Conservation (phyloP, 805 yeast genomes). For the Priceomyces carsonii region DNA sequence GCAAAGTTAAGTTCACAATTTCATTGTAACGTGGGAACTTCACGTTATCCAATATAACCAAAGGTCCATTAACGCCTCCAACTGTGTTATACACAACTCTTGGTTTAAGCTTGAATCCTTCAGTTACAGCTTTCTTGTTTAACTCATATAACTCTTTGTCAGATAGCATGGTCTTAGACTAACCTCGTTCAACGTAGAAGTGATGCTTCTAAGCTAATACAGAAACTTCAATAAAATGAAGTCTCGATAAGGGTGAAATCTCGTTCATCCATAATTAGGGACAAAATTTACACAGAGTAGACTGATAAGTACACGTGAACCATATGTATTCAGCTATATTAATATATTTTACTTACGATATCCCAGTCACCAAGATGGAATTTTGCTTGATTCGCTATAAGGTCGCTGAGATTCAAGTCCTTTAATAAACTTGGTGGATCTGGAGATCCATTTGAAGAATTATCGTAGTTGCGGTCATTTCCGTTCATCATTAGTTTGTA, state of each 20-base stretch:
- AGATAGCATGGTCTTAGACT: conserved; percentile 30
- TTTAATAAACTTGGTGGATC: conserved; percentile 14
- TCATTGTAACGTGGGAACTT: conserved; percentile 78
- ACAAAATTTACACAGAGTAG: conserved; percentile 6
- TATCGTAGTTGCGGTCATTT: conserved; percentile 6
- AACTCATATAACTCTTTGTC: conserved; percentile 59
- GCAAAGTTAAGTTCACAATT: conserved; percentile 93
- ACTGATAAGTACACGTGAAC: conserved; percentile 8
- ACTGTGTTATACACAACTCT: conserved; percentile 93
- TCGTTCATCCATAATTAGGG: conserved; percentile 3
- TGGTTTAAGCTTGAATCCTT: conserved; percentile 89
- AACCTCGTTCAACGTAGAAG: conserved; percentile 1
- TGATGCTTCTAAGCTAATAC: conserved; percentile 1
- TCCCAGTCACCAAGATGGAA: conserved; percentile 33
- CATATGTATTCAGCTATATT: background rate
- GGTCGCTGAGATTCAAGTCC: conserved; percentile 21
- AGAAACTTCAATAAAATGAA: background rate
- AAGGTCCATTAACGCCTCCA: conserved; percentile 97
- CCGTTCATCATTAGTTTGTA: conserved; percentile 25
- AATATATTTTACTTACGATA: conserved; percentile 30
- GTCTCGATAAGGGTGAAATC: conserved; percentile 11
- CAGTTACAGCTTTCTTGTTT: conserved; percentile 88
- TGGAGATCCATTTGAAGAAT: background rate
- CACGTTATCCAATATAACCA: conserved; percentile 65
- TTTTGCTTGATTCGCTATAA: conserved; percentile 25